Conservation (phyloP, 2,329 filamentous ascomycete species). For the Fusarium kyushuense region DNA sequence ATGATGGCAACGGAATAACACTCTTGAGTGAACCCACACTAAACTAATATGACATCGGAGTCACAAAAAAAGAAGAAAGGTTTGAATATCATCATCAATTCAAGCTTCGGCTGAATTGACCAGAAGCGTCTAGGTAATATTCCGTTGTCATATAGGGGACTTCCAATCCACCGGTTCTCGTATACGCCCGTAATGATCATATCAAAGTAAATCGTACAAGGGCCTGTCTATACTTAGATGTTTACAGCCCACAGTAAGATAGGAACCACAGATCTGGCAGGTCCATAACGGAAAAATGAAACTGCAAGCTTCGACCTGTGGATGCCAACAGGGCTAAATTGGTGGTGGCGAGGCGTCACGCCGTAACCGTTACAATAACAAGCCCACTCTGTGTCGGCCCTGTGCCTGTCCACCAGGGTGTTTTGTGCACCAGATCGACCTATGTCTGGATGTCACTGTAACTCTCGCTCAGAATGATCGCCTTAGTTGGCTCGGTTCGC, state of each 20-base stretch:
- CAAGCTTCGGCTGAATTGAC: conserved; percentile 22
- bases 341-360: conserved; percentile 20
- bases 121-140: conserved; percentile 37
- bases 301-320: conserved; percentile 17
- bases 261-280: conserved; percentile 15
- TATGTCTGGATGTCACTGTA: conserved; percentile 20
- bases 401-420: conserved; percentile 26
- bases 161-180: conserved; percentile 39
- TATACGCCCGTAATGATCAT: conserved; percentile 39
- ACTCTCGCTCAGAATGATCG: conserved; percentile 3
- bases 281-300: conserved; percentile 16
- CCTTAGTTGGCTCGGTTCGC: conserved; percentile 3
- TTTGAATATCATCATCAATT: conserved; percentile 27
- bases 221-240: conserved; percentile 35
- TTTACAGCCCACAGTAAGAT: conserved; percentile 12
- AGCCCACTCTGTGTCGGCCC: conserved; percentile 34
- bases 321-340: conserved; percentile 15
- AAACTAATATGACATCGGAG: conserved; percentile 14
- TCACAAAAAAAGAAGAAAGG: not conserved
- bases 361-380: conserved; percentile 34
- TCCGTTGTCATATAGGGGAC: conserved; percentile 38
- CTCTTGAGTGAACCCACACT: not conserved
- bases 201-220: conserved; percentile 35
- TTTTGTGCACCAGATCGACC: conserved; percentile 32
- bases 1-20: not conserved